Conservation (phyloP, 495 filamentous ascomycete genomes). For the Penicillium simplicissimum region DNA sequence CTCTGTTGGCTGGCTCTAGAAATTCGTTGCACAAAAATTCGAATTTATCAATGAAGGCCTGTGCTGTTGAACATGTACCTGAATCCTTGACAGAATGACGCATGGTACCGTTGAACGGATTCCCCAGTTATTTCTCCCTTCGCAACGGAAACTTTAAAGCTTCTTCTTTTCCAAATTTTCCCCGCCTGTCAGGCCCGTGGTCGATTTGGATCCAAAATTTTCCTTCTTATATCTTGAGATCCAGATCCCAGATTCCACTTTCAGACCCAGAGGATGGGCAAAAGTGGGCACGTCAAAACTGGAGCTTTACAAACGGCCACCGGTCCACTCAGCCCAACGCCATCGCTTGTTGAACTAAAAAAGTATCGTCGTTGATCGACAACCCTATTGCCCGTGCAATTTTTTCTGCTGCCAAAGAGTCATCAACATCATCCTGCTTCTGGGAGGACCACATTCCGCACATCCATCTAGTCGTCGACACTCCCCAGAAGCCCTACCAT, state of each 20-base stretch:
- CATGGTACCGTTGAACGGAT: background rate
- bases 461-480: background rate
- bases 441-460: background rate
- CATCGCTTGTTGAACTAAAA: background rate
- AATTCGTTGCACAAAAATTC: background rate
- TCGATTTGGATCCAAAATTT: conserved; percentile 1
- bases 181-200: background rate
- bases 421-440: background rate
- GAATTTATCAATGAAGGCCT: background rate
- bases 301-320: conserved; percentile 10
- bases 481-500: conserved; percentile 10
- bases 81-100: conserved; percentile 12
- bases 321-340: conserved; percentile 7
- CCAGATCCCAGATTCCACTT: background rate
- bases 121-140: background rate
- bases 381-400: background rate
- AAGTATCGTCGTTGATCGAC: background rate
- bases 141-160: conserved; percentile 8
- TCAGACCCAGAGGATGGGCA: background rate
- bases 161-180: background rate
- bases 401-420: background rate
- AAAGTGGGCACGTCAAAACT: conserved; percentile 6
- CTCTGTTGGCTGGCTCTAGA: background rate
- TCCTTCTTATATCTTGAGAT: conserved; percentile 1
- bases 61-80: background rate